Base-by-base conservation (phyloP, 75 land plant species). In the Pinus tabuliformis region DNA sequence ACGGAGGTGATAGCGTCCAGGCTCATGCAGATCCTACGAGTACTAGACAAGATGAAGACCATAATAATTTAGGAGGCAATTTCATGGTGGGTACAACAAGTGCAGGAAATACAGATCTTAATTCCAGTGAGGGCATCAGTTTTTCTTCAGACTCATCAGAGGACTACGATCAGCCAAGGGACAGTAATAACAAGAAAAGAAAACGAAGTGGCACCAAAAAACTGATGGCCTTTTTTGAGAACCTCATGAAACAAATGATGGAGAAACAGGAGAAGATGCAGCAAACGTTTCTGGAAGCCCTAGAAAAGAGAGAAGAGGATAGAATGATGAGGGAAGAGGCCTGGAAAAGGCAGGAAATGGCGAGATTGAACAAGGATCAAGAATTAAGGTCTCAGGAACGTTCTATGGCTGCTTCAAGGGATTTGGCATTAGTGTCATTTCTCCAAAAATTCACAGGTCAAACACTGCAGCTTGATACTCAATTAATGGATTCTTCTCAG, bases 241-340 rank as follows among this genome's bases (percentile, higher is more conserved):
- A 33, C 14, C n/a, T 85, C 75, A 58, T 83, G 58, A 74, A 81
- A 81, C 73, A 52, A 58, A 57, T 85, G 71, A 73, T 76, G 59
- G 86, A 79, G 16, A 83, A 76, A 75, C 87, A 85, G 78, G 87
- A 85, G 66, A 59, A 42, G 18, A 83, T 85, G 87, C 87, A 85
- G 37, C 77, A 71, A 76, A 78, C 62, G 78, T 85, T 83, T 62
- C 57, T 85, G 6, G 87, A 85, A 26, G 56, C 86, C 2, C 68
- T 85, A 57, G 86, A 85, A 21, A 66, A 68, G 59, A 61, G 78
- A 4, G 87, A 85, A 26, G 73, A 78, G 36, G 87, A 85, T 5
- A 73, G 86, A 57, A 75, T 78, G 74, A 73, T 59, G n/a, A 74
- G 81, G 28, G 87, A 85, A 13, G 87, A 85, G 54, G 86, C 81